Evolutionary conservation across 176 grass and related monocot species (phyloP).

Genomic region (Juncus inflexus): DNA sequence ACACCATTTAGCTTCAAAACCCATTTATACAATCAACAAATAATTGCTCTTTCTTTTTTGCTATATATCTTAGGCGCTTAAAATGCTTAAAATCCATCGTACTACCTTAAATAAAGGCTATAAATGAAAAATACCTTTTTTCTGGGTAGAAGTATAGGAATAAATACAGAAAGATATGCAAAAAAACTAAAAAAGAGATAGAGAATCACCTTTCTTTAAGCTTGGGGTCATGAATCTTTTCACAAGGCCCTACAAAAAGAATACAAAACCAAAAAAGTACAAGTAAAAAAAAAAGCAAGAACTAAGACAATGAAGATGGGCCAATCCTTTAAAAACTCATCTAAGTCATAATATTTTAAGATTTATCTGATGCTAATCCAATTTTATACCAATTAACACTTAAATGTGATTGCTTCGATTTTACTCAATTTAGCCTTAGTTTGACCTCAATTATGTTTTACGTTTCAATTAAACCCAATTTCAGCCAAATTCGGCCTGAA

Average conservation of each 20-base stretch:
- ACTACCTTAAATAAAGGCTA: background rate
- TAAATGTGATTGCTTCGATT: too few relatives aligned
- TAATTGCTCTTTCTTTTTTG: constrained; percentile 1
- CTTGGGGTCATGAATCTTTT: constrained; percentile 86
- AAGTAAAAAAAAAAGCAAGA: background rate
- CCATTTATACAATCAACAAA: constrained; percentile 15
- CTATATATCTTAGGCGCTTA: constrained; percentile 7
- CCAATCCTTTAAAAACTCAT: too few relatives aligned
- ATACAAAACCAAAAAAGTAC: background rate
- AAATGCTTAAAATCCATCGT: background rate
- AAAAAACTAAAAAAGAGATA: background rate
- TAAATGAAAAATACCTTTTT: constrained; percentile 9
- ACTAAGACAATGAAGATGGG: too few relatives aligned
- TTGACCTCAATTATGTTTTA: too few relatives aligned
- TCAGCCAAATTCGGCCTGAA: too few relatives aligned
- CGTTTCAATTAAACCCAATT: too few relatives aligned
- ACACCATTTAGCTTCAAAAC: constrained; percentile 31
- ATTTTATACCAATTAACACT: too few relatives aligned
- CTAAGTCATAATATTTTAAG: too few relatives aligned
- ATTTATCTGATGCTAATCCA: too few relatives aligned
- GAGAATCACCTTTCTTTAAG: constrained; percentile 77
- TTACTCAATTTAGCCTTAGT: background rate
- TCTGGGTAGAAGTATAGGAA: background rate
- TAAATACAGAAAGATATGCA: constrained; percentile 8
- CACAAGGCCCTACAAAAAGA: constrained; percentile 53